Percentiles rank a stretch among this genome's conserved stretches.
Conservation (phyloP, 2,329 filamentous ascomycete species). For the Pseudogymnoascus sp. region DNA sequence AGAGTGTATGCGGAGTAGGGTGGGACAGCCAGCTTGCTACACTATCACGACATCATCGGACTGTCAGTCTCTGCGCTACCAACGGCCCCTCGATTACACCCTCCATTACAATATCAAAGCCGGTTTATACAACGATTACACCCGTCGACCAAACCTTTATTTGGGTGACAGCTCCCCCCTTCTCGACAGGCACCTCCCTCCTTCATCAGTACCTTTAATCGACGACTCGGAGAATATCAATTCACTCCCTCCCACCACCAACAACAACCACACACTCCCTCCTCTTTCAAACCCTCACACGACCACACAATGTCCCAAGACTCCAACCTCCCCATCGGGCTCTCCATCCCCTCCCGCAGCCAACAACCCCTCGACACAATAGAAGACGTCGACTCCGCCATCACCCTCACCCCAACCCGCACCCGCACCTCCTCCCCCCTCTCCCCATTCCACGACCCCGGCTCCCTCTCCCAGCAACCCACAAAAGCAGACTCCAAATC, state of each 20-base stretch:
- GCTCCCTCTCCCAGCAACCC: slow-evolving; percentile 16
- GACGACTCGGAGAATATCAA: background rate
- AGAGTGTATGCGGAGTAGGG: background rate
- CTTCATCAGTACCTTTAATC: background rate
- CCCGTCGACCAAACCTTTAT: background rate
- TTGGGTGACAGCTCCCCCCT: background rate
- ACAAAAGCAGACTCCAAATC: slow-evolving; percentile 19
- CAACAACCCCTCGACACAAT: background rate
- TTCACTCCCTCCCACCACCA: background rate
- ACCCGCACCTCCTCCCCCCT: slow-evolving; percentile 12
- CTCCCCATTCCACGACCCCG: slow-evolving; percentile 18
- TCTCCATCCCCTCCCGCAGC: background rate
- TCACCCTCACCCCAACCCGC: background rate
- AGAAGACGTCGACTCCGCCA: slow-evolving; percentile 1
- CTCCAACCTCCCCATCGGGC: background rate
- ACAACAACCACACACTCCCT: background rate
- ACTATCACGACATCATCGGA: slow-evolving; percentile 1
- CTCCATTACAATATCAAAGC: background rate
- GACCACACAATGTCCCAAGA: background rate
- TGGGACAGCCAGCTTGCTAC: background rate
- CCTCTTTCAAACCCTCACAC: background rate
- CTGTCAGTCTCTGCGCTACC: background rate
- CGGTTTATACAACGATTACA: background rate
- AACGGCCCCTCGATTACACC: background rate
- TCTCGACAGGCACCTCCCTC: background rate